phyloP scores from a whole-genome alignment of 352 stramenopile species.

The Pythium sukuiense region DNA sequence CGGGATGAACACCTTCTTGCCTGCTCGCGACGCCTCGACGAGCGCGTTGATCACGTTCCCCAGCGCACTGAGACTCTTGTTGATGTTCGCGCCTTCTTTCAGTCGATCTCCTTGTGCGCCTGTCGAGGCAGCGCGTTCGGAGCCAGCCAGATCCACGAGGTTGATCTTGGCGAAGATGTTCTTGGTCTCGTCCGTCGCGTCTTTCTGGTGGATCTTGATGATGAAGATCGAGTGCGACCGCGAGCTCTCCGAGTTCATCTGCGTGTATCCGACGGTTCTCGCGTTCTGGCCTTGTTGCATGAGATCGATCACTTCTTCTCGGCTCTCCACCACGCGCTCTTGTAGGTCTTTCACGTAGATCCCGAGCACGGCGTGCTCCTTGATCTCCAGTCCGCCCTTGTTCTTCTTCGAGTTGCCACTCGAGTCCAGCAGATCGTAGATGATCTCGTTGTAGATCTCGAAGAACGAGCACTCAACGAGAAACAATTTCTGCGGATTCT shows the following conservation, averaged over 20 bases:
- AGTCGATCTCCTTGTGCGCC: conserved; percentile 88
- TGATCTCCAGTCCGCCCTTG: conserved; percentile 90
- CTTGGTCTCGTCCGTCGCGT: conserved; percentile 76
- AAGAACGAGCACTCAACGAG: conserved; percentile 93
- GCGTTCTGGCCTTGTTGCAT: conserved; percentile 70
- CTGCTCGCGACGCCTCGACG: conserved; percentile 71
- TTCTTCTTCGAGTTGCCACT: conserved; percentile 86
- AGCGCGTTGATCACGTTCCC: conserved; percentile 94
- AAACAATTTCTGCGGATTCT: conserved; percentile 79
- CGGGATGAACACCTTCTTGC: conserved; percentile 91
- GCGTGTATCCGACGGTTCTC: conserved; percentile 80
- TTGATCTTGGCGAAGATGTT: conserved; percentile 94
- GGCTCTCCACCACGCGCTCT: conserved; percentile 84
- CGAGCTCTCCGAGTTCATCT: conserved; percentile 94
- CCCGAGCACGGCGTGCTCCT: conserved; percentile 92
- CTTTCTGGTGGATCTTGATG: conserved; percentile 95
- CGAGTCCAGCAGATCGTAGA: conserved; percentile 93
- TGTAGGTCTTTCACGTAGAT: conserved; percentile 94
- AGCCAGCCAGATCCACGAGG: conserved; percentile 93
- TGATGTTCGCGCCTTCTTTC: conserved; percentile 95
- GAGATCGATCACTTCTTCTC: conserved; percentile 83
- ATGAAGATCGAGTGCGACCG: conserved; percentile 96
- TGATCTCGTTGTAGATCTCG: conserved; percentile 97
- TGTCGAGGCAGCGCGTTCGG: conserved; percentile 89
- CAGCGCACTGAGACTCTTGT: conserved; percentile 91